Evolutionary conservation across 768 basidiomycete genomes (phyloP), one percentile per base, ranked within the genome.

Genomic region (Naganishia onofrii): DNA sequence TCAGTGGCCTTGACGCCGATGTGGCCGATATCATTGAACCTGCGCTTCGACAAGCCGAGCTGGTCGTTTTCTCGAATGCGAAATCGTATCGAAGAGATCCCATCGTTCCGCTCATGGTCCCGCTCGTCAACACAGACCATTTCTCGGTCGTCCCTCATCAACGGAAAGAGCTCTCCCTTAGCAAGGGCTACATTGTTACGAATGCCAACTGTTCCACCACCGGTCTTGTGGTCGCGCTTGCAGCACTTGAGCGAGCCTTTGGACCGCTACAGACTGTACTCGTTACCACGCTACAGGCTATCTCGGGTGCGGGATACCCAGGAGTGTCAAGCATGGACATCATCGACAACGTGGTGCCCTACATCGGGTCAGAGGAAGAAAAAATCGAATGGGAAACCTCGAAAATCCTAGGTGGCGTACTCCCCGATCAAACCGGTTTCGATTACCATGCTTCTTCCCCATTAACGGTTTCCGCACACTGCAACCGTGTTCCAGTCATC

Each of bases 151-250:
- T 99, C 76, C 84, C 86, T 0, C 90, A 93, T 76, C 96, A 99
- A 81, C 91, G 84, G 64, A 74, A 87, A 1, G 82, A 86, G 19
- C 89, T 90, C 74, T 81, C 84, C 1, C 38, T 86, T 85, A 76
- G 88, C 23, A 78, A 79, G 68, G 96, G 96, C 3, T 98, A 92
- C 84, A 94, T 99, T 80, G 89, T 99, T 72, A 94, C 93, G 69
- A 99, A 99, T 80, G 96, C 96, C 74, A 99, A 98, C 83, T 98
- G 96, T 83, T 90, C 92, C 28, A 97, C 96, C 3, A 99, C 96
- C 0, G 94, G 90, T 52, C 85, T 89, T 77, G 92, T 92, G 70
- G 87, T 96, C 70, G 92, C 93, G n/a, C 88, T 97, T 74, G 86
- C 87, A 57, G 93, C 93, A 0, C 86, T 97, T 73, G 93, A 96